phyloP scores from a whole-genome alignment of 2,329 filamentous ascomycete species.

The Aschersonia sp. region DNA sequence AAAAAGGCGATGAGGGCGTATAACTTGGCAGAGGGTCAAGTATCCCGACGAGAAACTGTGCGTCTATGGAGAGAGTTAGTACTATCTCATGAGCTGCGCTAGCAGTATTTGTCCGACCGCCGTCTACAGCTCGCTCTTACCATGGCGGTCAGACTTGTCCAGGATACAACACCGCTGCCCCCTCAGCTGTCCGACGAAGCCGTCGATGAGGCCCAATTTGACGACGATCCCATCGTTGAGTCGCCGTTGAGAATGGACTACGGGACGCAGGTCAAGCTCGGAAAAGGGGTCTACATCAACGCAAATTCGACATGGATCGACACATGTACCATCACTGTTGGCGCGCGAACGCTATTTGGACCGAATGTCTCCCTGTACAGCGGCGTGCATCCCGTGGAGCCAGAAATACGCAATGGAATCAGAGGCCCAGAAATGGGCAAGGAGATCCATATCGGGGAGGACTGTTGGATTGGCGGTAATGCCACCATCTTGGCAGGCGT shows the following conservation, averaged over 20 bases:
- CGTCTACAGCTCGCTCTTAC: not conserved
- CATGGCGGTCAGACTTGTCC: not conserved
- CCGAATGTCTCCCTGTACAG: slow-evolving; percentile 66
- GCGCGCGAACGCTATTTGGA: slow-evolving; percentile 62
- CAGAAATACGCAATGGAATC: slow-evolving; percentile 56
- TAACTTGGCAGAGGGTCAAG: slow-evolving; percentile 1
- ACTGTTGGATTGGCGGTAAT: slow-evolving; percentile 68
- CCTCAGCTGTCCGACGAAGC: slow-evolving; percentile 2
- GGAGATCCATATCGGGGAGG: slow-evolving; percentile 61
- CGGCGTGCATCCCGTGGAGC: slow-evolving; percentile 65
- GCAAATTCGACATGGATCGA: slow-evolving; percentile 64
- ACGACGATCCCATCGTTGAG: slow-evolving; percentile 8
- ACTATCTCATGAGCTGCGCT: not conserved
- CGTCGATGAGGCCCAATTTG: slow-evolving; percentile 3
- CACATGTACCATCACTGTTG: slow-evolving; percentile 59
- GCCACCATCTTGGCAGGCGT: slow-evolving; percentile 61
- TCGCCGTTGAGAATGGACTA: slow-evolving; percentile 9
- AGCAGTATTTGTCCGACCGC: not conserved
- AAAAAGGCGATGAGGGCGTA: slow-evolving; percentile 2
- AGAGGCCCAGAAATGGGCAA: slow-evolving; percentile 61
- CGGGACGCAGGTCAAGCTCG: slow-evolving; percentile 23
- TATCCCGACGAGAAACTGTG: slow-evolving; percentile 3
- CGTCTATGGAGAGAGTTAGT: slow-evolving; percentile 5
- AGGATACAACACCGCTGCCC: slow-evolving; percentile 2
- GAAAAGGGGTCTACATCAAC: slow-evolving; percentile 59